phyloP scores from a whole-genome alignment of 202 grass and related monocot species.

The Dendrocalamus latiflorus region DNA sequence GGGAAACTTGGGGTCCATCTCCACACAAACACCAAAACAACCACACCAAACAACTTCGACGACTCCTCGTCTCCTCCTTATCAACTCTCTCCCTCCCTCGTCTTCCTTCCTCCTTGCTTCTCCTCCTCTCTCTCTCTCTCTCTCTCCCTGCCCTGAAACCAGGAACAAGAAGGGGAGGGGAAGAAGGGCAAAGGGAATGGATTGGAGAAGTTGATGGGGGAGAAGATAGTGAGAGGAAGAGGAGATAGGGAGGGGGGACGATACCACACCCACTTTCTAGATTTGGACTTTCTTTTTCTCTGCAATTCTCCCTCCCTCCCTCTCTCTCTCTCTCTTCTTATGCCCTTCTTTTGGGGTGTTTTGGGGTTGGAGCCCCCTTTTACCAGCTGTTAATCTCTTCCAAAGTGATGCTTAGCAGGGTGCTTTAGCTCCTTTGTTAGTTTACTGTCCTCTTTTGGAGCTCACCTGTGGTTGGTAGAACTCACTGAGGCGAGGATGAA shows the following conservation, averaged over 20 bases:
- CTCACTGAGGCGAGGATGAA: background rate
- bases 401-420: background rate
- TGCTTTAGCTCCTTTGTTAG: background rate
- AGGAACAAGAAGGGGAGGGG: slow-evolving; percentile 30
- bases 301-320: background rate
- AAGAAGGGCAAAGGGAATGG: slow-evolving; percentile 21
- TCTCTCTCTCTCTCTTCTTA: background rate
- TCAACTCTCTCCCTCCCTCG: background rate
- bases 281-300: slow-evolving; percentile 31
- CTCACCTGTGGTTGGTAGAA: slow-evolving; percentile 27
- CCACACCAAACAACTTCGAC: background rate
- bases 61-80: background rate
- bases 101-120: slow-evolving; percentile 9
- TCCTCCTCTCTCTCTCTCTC: background rate
- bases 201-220: slow-evolving; percentile 29
- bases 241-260: background rate
- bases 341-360: no score
- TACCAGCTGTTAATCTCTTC: background rate
- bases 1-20: slow-evolving; percentile 69
- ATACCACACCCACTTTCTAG: slow-evolving; percentile 51
- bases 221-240: background rate
- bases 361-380: background rate
- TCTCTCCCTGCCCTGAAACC: background rate
- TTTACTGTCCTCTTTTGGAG: slow-evolving; percentile 31
- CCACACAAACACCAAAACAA: slow-evolving; percentile 17